Conservation (phyloP, 2,329 filamentous ascomycete species). For the Aspergillus pseudoterreus region DNA sequence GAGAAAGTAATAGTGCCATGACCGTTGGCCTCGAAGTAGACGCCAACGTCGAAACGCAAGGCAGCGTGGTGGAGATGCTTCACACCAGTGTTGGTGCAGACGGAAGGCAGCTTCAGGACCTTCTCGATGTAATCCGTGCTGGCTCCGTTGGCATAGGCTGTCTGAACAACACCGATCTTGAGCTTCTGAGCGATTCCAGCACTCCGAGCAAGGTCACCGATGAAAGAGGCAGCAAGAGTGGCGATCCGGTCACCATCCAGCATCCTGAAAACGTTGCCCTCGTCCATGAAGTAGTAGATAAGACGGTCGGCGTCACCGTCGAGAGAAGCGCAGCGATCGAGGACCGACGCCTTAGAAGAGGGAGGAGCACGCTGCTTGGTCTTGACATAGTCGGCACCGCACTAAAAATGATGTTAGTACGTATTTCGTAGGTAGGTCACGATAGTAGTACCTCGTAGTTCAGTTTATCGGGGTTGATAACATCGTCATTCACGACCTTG, state of each 20-base stretch:
- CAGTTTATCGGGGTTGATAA: conserved; percentile 80
- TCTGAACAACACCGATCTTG: conserved; percentile 92
- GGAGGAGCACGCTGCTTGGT: conserved; percentile 90
- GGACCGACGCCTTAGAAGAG: conserved; percentile 69
- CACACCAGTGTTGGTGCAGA: conserved; percentile 92
- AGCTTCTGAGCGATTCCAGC: conserved; percentile 76
- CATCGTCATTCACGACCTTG: conserved; percentile 88
- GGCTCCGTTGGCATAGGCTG: conserved; percentile 94
- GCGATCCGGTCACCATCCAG: conserved; percentile 96
- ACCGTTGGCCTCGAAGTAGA: conserved; percentile 98
- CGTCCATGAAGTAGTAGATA: conserved; percentile 89
- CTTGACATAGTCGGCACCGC: conserved; percentile 95
- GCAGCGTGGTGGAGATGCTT: conserved; percentile 98
- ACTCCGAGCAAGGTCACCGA: conserved; percentile 78
- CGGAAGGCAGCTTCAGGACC: conserved; percentile 80
- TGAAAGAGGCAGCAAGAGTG: conserved; percentile 87
- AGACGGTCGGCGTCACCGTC: conserved; percentile 95
- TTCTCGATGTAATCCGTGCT: conserved; percentile 90
- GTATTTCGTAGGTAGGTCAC: conserved; percentile 26
- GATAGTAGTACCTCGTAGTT: conserved; percentile 73
- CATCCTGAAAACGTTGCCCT: conserved; percentile 79
- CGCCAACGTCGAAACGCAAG: conserved; percentile 87
- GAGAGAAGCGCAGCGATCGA: conserved; percentile 81
- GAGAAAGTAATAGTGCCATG: conserved; percentile 97
- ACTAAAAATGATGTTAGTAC: conserved; percentile 49